These are phyloP conservation scores for Metarhizium brunneum DNA, from an alignment of 2,329 filamentous ascomycete genomes.

Conservation along the genomic window DNA sequence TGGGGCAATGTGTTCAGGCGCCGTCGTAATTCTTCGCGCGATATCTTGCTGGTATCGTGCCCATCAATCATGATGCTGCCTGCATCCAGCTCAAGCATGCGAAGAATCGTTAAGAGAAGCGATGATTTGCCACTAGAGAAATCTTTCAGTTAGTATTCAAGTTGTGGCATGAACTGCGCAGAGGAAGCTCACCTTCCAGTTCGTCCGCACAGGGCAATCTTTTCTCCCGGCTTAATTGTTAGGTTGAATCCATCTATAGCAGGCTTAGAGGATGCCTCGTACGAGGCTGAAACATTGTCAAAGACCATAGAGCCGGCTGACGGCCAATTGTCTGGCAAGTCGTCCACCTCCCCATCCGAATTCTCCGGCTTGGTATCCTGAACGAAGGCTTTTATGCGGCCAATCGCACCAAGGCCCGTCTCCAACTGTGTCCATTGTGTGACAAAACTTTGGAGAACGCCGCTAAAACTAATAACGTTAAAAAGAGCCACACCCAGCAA, in stretches of 20 bases:
- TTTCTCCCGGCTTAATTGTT: conserved; percentile 12
- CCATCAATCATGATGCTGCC: conserved; percentile 11
- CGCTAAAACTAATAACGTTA: conserved; percentile 19
- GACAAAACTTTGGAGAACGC: conserved; percentile 23
- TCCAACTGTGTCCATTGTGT: conserved; percentile 26
- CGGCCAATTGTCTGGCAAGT: background rate
- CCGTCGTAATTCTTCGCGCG: conserved; percentile 9
- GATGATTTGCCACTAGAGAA: conserved; percentile 13
- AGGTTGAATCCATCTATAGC: background rate
- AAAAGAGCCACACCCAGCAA: conserved; percentile 20
- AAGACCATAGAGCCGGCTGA: background rate
- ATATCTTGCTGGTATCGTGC: conserved; percentile 7
- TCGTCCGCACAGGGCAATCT: conserved; percentile 17
- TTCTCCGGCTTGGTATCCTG: conserved; percentile 9
- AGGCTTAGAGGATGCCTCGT: background rate
- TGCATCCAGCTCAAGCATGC: conserved; percentile 7
- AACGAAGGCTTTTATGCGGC: conserved; percentile 22
- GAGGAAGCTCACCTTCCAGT: conserved; percentile 10
- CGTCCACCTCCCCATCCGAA: background rate
- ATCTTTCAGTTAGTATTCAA: background rate
- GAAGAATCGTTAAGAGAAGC: conserved; percentile 10
- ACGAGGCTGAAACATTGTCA: background rate
- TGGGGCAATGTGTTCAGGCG: conserved; percentile 12
- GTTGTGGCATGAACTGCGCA: background rate
- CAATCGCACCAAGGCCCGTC: conserved; percentile 24